These are phyloP conservation scores for Starmerella geochares DNA, from an alignment of 805 yeast genomes.

Conservation along the genomic window DNA sequence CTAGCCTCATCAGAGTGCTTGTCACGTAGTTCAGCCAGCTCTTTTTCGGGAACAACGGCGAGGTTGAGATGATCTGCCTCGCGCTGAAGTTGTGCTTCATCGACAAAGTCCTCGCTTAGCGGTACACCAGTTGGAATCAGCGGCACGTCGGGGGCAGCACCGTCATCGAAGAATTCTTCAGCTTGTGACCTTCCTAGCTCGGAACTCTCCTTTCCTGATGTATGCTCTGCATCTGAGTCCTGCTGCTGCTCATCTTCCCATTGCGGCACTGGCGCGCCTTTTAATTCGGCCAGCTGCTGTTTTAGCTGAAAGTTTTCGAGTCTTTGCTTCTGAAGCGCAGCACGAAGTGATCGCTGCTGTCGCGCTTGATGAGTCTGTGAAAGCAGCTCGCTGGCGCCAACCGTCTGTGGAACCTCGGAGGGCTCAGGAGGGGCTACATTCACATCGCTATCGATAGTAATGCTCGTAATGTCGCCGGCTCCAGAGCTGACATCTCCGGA, in stretches of 20 bases:
- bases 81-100: constrained; percentile 2
- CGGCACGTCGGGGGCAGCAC: not conserved
- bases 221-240: not conserved
- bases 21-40: not conserved
- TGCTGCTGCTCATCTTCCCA: not conserved
- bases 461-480: not conserved
- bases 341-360: not conserved
- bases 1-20: not conserved
- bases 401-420: constrained; percentile 3
- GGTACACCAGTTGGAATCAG: constrained; percentile 1
- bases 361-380: constrained; percentile 1
- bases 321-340: constrained; percentile 7
- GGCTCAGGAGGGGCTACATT: constrained; percentile 1
- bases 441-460: constrained; percentile 2
- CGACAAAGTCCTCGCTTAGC: constrained; percentile 10
- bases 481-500: not conserved
- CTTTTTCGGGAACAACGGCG: not conserved
- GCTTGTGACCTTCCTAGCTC: not conserved
- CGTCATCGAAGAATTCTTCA: not conserved
- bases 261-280: not conserved
- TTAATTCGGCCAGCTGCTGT: constrained; percentile 6
- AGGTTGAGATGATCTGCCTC: constrained; percentile 6
- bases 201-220: not conserved
- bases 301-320: constrained; percentile 12
- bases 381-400: constrained; percentile 10